phyloP scores from a whole-genome alignment of 306 rosid genomes.

The Bauhinia variegata region DNA sequence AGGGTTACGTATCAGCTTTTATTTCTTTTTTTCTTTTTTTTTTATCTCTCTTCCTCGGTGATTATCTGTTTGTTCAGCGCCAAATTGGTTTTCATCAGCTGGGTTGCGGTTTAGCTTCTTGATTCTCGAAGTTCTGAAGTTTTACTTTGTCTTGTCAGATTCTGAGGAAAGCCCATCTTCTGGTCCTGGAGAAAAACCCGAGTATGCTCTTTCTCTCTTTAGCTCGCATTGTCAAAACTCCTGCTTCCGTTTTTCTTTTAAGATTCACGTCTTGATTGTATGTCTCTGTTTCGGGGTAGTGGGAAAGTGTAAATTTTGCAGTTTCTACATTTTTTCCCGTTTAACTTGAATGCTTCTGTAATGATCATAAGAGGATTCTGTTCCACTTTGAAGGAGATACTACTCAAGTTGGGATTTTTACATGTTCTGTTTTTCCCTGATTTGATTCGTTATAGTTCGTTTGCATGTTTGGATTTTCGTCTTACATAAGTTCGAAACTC shows the following conservation, averaged over 20 bases:
- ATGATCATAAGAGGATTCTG: constrained; percentile 21
- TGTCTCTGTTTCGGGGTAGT: constrained; percentile 33
- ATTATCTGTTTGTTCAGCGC: not conserved
- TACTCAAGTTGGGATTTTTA: constrained; percentile 21
- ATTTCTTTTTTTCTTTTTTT: too few species aligned
- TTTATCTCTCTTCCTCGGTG: constrained; percentile 3
- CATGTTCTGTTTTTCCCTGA: constrained; percentile 29
- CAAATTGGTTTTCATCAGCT: constrained; percentile 40
- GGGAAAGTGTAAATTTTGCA: constrained; percentile 33
- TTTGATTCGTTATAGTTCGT: constrained; percentile 43
- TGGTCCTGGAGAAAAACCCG: constrained; percentile 60
- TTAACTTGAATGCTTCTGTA: constrained; percentile 27
- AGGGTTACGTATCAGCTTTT: constrained; percentile 57
- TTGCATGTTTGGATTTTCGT: constrained; percentile 61
- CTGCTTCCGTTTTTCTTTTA: constrained; percentile 14
- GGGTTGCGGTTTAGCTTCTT: constrained; percentile 39
- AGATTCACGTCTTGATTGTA: constrained; percentile 40
- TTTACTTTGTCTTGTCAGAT: constrained; percentile 58
- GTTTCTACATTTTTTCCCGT: constrained; percentile 27
- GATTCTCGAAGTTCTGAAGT: constrained; percentile 44
- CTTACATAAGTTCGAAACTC: constrained; percentile 21
- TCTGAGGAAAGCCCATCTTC: constrained; percentile 74
- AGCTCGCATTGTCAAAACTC: constrained; percentile 35
- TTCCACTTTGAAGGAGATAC: constrained; percentile 21
- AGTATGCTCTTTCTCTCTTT: constrained; percentile 52